Base-by-base conservation (phyloP, 2,329 filamentous ascomycete species). In the Arthrobotrys sinensis region DNA sequence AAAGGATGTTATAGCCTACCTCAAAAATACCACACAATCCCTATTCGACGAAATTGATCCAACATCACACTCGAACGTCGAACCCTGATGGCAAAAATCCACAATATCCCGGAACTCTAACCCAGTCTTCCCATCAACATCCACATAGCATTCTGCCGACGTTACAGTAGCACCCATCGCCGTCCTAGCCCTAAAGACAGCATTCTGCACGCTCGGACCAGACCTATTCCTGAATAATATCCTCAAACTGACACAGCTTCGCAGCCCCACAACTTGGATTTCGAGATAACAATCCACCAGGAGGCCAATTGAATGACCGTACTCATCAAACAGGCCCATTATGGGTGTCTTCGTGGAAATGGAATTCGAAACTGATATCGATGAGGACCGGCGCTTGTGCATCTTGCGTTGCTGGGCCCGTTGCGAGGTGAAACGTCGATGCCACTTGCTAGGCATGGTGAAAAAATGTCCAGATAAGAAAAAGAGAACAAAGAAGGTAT, bases 251-350 rank as follows among this genome's bases (percentile, higher is more conserved):
- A 67, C 66, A 32, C 28, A 46, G 57, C 66, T 77, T 11, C 73
- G 65, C n/a, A 77, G 34, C 8, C 66, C 73, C 10, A 70, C 52
- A 14, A 77, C 66, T 52, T 63, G 66, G 43, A 77, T 67, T 24
- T 71, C 73, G 0, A 77, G 32, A 50, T 55, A 77, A 32, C 73
- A 77, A 46, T 77, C 73, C 24, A 77, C 73, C 24, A 77, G 60
- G 32, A 71, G 40, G 48, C 73, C 73, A 24, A 77, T 53, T 34
- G 65, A 38, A 38, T 71, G 65, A 40, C 73, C 73, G 32, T 52
- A 77, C 65, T 77, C 73, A 71, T 77, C 73, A 71, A 77, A 77
- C 45, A 77, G 19, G n/a, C 73, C 73, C 65, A 71, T 71, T 46
- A 50, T 40, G 16, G 64, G 63, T 16, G 66, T 24, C 19, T 43